Percentiles rank a stretch among this genome's conserved stretches.
Conservation (phyloP, 108 stramenopile genomes). For the Fragilaria crotonensis region DNA sequence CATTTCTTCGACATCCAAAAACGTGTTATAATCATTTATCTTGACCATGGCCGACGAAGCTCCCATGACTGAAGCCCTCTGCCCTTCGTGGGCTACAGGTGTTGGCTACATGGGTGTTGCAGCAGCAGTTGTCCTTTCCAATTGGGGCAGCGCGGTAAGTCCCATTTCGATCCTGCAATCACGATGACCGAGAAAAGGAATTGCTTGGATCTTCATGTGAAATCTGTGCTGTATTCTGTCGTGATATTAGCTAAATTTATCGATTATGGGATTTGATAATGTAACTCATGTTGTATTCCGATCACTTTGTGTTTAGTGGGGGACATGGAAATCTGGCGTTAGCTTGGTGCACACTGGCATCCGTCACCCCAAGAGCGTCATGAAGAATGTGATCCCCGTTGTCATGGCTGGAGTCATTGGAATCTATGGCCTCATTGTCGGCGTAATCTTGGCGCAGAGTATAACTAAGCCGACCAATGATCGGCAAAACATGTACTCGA, state of each 20-base stretch:
- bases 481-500: constrained; percentile 68
- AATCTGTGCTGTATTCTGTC: background rate
- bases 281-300: background rate
- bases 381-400: constrained; percentile 88
- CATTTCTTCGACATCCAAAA: no score
- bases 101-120: constrained; percentile 75
- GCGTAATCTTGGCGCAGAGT: constrained; percentile 71
- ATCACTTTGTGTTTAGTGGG: constrained; percentile 43
- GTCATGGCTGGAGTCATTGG: constrained; percentile 92
- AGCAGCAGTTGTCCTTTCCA: constrained; percentile 60
- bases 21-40: no score
- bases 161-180: no score
- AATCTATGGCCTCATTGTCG: constrained; percentile 83
- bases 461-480: constrained; percentile 50
- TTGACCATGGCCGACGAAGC: constrained; percentile 37
- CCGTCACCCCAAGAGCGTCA: constrained; percentile 73
- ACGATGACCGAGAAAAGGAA: no score
- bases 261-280: background rate
- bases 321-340: constrained; percentile 82
- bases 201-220: background rate
- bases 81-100: constrained; percentile 66
- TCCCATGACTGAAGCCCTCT: constrained; percentile 36
- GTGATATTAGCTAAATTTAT: background rate
- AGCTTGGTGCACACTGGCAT: constrained; percentile 77
- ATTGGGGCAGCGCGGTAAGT: constrained; percentile 77